Percentiles rank a stretch among this genome's conserved stretches.
These are phyloP conservation scores for Fusarium sp. DNA, from an alignment of 2,329 filamentous ascomycete species.

Conservation along the genomic window DNA sequence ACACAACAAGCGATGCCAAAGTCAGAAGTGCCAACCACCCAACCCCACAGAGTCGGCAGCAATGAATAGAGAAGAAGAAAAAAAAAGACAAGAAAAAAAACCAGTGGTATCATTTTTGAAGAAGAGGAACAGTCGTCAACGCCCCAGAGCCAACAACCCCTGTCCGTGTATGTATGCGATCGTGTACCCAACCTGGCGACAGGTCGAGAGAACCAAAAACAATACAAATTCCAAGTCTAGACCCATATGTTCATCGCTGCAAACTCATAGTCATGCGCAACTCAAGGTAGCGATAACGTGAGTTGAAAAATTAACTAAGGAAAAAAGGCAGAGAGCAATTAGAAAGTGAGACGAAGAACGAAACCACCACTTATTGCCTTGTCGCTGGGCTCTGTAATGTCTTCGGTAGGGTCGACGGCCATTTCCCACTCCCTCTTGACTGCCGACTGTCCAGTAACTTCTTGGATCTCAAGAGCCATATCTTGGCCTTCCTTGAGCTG, in stretches of 20 bases:
- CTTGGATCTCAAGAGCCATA: slow-evolving; percentile 78
- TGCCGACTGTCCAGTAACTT: slow-evolving; percentile 52
- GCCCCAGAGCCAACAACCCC: slow-evolving; percentile 39
- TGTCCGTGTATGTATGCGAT: slow-evolving; percentile 39
- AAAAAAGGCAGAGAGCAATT: slow-evolving; percentile 32
- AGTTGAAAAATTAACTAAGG: neutral
- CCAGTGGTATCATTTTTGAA: slow-evolving; percentile 46
- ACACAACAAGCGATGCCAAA: slow-evolving; percentile 11
- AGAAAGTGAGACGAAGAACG: slow-evolving; percentile 62
- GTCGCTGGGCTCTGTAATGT: slow-evolving; percentile 25
- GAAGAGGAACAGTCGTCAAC: slow-evolving; percentile 39
- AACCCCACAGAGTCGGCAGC: slow-evolving; percentile 2
- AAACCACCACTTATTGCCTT: slow-evolving; percentile 49
- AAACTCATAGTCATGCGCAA: slow-evolving; percentile 17
- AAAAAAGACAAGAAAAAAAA: slow-evolving; percentile 22
- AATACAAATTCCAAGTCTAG: slow-evolving; percentile 42
- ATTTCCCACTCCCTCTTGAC: slow-evolving; percentile 72
- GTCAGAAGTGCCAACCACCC: slow-evolving; percentile 1
- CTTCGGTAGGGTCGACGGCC: slow-evolving; percentile 62
- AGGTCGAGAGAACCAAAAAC: slow-evolving; percentile 37
- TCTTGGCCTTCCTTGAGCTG: slow-evolving; percentile 92
- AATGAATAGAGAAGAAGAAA: slow-evolving; percentile 11
- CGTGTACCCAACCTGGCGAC: slow-evolving; percentile 41
- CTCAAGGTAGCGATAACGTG: neutral
- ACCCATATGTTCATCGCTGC: slow-evolving; percentile 29